Percentiles rank a stretch among this genome's conserved stretches.
phyloP scores from a whole-genome alignment of 371 early-diverging fungal genomes.

The Circinella umbellata region DNA sequence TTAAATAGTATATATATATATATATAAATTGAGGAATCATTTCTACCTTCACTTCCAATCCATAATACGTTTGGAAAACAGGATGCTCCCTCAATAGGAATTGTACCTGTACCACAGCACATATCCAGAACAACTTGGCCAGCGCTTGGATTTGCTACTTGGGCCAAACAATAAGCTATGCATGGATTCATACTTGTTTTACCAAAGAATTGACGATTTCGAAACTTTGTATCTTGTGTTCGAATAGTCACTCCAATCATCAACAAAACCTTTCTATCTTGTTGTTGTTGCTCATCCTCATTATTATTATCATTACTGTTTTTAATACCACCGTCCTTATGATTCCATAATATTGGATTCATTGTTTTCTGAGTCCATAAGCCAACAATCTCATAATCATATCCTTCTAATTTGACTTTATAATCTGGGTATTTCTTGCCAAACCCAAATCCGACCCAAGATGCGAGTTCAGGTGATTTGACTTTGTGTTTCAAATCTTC shows the following conservation, averaged over 20 bases:
- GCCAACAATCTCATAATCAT: constrained; percentile 35
- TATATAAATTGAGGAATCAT: too few relatives aligned
- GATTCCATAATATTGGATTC: background rate
- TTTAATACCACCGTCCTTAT: constrained; percentile 27
- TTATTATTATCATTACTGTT: constrained; percentile 22
- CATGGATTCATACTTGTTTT: constrained; percentile 46
- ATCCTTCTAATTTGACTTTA: constrained; percentile 45
- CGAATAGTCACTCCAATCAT: constrained; percentile 35
- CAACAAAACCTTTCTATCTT: constrained; percentile 13
- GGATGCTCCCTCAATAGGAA: constrained; percentile 37
- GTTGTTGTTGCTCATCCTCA: background rate
- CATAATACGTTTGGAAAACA: constrained; percentile 37
- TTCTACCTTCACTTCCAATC: constrained; percentile 48
- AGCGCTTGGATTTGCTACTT: constrained; percentile 35
- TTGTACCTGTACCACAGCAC: constrained; percentile 48
- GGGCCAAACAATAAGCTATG: constrained; percentile 47
- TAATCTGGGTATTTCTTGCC: constrained; percentile 28
- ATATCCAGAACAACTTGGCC: constrained; percentile 50
- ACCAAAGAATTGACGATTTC: constrained; percentile 43
- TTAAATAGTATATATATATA: background rate
- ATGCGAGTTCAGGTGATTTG: constrained; percentile 36
- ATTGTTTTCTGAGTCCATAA: constrained; percentile 20
- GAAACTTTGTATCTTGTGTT: constrained; percentile 28
- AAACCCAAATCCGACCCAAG: constrained; percentile 37
- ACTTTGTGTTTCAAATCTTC: constrained; percentile 29